These are phyloP conservation scores for Neurospora intermedia DNA, from an alignment of 495 filamentous ascomycete genomes.

Conservation along the genomic window DNA sequence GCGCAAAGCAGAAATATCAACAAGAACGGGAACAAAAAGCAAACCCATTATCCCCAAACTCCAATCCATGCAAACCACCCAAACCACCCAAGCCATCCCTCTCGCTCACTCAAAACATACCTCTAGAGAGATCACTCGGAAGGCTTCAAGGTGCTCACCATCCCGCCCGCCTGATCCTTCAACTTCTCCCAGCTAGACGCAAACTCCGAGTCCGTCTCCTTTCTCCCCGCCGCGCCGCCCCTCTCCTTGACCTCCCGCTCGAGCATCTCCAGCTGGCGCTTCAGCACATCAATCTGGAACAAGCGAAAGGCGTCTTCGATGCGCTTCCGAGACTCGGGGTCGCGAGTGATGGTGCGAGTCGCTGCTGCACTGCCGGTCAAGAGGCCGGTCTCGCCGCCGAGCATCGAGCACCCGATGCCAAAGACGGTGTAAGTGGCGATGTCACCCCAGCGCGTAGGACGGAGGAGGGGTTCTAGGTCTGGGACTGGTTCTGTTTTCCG, in stretches of 20 bases:
- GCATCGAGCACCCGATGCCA: slow-evolving; percentile 46
- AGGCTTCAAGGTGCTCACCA: slow-evolving; percentile 5
- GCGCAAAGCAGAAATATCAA: neutral
- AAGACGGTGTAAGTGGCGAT: slow-evolving; percentile 54
- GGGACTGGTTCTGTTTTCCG: slow-evolving; percentile 39
- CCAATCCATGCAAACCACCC: neutral
- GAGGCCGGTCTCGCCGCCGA: slow-evolving; percentile 55
- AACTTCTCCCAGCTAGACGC: slow-evolving; percentile 7
- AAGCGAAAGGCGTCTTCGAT: slow-evolving; percentile 55
- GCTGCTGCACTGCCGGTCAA: slow-evolving; percentile 45
- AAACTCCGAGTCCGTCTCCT: slow-evolving; percentile 7
- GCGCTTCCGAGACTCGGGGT: slow-evolving; percentile 43
- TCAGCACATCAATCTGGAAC: slow-evolving; percentile 51
- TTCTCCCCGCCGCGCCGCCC: neutral
- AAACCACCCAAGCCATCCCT: neutral
- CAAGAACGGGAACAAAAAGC: neutral
- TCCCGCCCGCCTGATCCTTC: slow-evolving; percentile 4
- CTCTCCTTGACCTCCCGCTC: slow-evolving; percentile 20
- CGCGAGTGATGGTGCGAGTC: slow-evolving; percentile 37
- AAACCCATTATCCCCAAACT: neutral
- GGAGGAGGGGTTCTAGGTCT: slow-evolving; percentile 45
- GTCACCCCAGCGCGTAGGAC: slow-evolving; percentile 49
- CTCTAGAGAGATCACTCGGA: neutral
- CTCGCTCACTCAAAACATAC: neutral
- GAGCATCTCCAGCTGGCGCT: slow-evolving; percentile 43